A percentile compares a stretch with the other conserved stretches of the same genome.
Conservation (phyloP, 2,329 filamentous ascomycete genomes). For the Orbilia quercus region DNA sequence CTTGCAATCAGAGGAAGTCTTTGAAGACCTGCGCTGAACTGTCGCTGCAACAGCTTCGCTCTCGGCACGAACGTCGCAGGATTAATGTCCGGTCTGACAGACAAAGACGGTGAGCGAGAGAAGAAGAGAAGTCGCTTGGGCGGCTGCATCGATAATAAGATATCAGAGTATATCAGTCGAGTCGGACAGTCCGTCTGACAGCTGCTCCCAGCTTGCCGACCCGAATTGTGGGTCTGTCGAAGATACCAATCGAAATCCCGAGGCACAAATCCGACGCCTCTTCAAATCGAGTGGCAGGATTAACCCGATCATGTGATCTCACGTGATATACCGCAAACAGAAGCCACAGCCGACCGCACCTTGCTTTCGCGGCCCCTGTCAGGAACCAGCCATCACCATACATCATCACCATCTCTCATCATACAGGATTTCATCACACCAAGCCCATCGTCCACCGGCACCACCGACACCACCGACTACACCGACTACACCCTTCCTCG, state of each 20-base stretch:
- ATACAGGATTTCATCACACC: too few relatives aligned
- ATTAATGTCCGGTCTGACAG: background rate
- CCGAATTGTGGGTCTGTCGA: background rate
- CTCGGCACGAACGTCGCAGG: background rate
- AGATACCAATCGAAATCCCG: background rate
- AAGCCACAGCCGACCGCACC: slow-evolving; percentile 11
- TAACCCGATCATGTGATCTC: slow-evolving; percentile 21
- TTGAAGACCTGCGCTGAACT: background rate
- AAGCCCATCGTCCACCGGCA: slow-evolving; percentile 24
- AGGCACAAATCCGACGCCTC: slow-evolving; percentile 2
- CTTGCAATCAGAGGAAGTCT: background rate
- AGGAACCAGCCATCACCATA: slow-evolving; percentile 14
- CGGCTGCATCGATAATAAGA: slow-evolving; percentile 6
- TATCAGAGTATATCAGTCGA: background rate
- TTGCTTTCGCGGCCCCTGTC: slow-evolving; percentile 11
- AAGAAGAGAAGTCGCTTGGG: slow-evolving; percentile 15
- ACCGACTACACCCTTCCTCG: slow-evolving; percentile 18
- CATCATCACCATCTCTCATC: slow-evolving; percentile 23
- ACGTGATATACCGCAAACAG: background rate
- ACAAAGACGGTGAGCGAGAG: background rate
- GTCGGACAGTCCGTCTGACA: background rate
- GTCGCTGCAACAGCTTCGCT: background rate
- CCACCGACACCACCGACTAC: slow-evolving; percentile 1
- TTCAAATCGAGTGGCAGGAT: background rate
- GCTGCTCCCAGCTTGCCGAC: background rate